Evolutionary conservation across 441 rosid species (phyloP), one percentile per base, ranked within the genome.

Genomic region (Pelargonium myrrhifolium): DNA sequence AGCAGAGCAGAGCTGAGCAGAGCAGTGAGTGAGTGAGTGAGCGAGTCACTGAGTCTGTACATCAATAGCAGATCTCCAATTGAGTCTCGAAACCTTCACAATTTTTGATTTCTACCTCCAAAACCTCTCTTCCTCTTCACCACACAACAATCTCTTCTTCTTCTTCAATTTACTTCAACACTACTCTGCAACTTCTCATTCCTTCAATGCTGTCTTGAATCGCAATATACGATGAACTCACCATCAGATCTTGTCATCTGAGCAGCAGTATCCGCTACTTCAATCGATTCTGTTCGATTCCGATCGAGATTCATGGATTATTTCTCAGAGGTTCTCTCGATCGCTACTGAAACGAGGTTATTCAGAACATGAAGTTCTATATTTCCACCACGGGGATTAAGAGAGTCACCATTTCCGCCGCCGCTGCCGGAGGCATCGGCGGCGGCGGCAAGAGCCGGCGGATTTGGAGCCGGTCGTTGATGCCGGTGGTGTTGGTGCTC

Each of bases 331-430:
- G 66, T 65, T 9, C 66, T 3, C 37, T 31, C 37, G 37, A 31
- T 31, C 37, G 64, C 62, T 45, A n/a, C 15, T 45, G 53, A 45
- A 45, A 9, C 15, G 2, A 9, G 53, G 53, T 45, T 45, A 31
- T 8, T 55, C 18, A 0, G 72, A 65, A 65, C 39, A 87, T 87
- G 93, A 91, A 84, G 92, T 80, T 85, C 28, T 84, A 84, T 81
- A 79, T 87, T 74, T 91, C 93, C 37, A 80, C 88, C 60, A 66
- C 79, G 15, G 96, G 87, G 72, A 82, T 91, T 35, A 91, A 84
- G 85, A 87, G 75, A 73, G 78, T 87, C 42, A 78, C 84, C 2
- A 74, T 83, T 73, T 68, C 87, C 31, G 80, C 77, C 78, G 24
- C 82, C 68, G 75, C 72, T 67, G 73, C 73, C 59, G 83, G 75